These are phyloP conservation scores for Paraconiothyrium sp. DNA, from an alignment of 2,329 filamentous ascomycete genomes.

Conservation along the genomic window DNA sequence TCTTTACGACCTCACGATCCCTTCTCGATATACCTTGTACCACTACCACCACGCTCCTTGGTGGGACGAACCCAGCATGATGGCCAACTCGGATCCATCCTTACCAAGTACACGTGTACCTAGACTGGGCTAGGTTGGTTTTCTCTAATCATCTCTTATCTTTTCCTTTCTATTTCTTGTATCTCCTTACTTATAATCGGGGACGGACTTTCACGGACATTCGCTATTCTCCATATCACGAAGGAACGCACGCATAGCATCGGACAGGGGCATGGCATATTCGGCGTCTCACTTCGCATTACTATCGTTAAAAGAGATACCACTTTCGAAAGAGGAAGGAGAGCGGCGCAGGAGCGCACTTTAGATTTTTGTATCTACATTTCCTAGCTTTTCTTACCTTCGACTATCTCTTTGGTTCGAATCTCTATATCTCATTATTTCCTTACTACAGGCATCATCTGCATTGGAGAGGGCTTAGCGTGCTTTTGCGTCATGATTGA, in stretches of 20 bases:
- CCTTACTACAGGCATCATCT: slow-evolving; percentile 13
- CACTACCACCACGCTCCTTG: slow-evolving; percentile 13
- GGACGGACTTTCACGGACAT: slow-evolving; percentile 9
- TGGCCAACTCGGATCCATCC: slow-evolving; percentile 13
- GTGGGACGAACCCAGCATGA: slow-evolving; percentile 6
- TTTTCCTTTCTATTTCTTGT: background rate
- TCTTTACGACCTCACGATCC: slow-evolving; percentile 28
- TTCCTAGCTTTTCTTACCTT: slow-evolving; percentile 15
- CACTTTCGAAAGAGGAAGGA: background rate
- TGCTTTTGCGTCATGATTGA: slow-evolving; percentile 14
- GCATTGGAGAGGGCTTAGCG: slow-evolving; percentile 9
- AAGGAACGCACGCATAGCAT: slow-evolving; percentile 11
- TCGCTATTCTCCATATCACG: slow-evolving; percentile 6
- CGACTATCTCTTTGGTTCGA: slow-evolving; percentile 15
- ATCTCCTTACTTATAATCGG: slow-evolving; percentile 3
- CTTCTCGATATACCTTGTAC: slow-evolving; percentile 17
- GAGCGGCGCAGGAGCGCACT: slow-evolving; percentile 4
- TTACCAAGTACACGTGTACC: slow-evolving; percentile 15
- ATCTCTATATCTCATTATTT: slow-evolving; percentile 18
- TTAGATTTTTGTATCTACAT: slow-evolving; percentile 30
- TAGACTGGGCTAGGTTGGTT: slow-evolving; percentile 26
- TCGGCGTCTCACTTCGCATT: slow-evolving; percentile 16
- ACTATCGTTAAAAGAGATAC: slow-evolving; percentile 17
- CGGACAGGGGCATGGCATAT: slow-evolving; percentile 13
- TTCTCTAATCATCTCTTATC: background rate